A percentile compares a stretch with the other conserved stretches of the same genome.
phyloP scores from a whole-genome alignment of 73 alveolate species.

The Stentor coeruleus region DNA sequence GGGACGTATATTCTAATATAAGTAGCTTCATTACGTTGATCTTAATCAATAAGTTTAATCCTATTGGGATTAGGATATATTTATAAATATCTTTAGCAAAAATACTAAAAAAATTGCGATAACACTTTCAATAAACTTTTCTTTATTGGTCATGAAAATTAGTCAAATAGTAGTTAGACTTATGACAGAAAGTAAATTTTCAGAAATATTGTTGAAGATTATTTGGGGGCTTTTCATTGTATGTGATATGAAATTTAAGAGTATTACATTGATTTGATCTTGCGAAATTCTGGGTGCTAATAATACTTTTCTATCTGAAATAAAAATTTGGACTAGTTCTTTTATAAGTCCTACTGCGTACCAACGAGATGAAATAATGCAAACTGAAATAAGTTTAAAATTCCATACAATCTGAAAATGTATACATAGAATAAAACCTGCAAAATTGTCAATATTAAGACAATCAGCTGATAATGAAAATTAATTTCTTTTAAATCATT shows the following conservation, averaged over 20 bases:
- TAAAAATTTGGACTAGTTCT: constrained; percentile 2
- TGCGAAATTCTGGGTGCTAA: neutral
- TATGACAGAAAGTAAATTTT: neutral
- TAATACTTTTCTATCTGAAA: neutral
- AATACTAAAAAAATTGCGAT: neutral
- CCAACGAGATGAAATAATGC: neutral
- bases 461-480: neutral
- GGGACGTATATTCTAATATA: constrained; percentile 47
- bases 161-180: neutral
- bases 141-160: constrained; percentile 15
- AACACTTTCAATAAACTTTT: constrained; percentile 13
- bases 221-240: neutral
- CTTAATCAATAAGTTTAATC: constrained; percentile 22
- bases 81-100: constrained; percentile 36
- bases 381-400: too few species aligned
- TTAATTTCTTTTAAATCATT: neutral
- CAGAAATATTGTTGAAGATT: neutral
- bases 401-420: too few species aligned
- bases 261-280: neutral
- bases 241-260: neutral
- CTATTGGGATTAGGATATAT: constrained; percentile 28
- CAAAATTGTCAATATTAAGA: too few species aligned
- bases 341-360: constrained; percentile 11
- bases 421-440: too few species aligned
- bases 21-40: constrained; percentile 44